Evolutionary conservation across 139 green algal species (phyloP), one percentile per base, ranked within the genome.

Genomic region (Chlorella sp.): DNA sequence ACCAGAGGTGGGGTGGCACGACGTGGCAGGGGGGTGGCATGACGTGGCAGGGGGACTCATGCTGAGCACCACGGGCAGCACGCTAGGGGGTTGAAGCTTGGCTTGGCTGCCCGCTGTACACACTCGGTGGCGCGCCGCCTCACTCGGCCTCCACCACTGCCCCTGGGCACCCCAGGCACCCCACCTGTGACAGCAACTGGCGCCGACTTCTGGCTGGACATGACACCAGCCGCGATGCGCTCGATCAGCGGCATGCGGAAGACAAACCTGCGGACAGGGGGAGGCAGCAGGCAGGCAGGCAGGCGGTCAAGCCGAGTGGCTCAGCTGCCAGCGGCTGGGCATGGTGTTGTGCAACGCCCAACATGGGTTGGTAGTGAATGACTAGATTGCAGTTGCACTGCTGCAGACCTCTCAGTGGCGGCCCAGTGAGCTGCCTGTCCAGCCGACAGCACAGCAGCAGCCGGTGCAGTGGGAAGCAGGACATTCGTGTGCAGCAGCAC

Each of bases 171-270:
- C 39, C 39, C 40, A 66, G 40, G 40, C 78, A 32, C 5, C 81
- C 30, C 53, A 95, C 90, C 24, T 60, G 94, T 95, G 28, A 96
- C 91, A 2, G 94, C 92, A 61, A 96, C 93, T 0, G 95, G 95
- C 0, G 93, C 89, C 0, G 75, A 93, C 89, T 97, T 97, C 79
- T 97, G 95, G 90, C 89, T 94, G 9, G 81, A 76, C 90, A 95
- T 93, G 30, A 97, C 85, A 30, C 93, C 42, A 15, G 95, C 86
- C 1, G 93, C 88, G 28, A 91, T 88, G 16, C 39, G 81, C 75
- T 97, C 93, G 28, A 42, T 26, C 16, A 89, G 66, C 4, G 88
- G 88, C 40, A 95, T 61, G 26, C 87, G 83, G 83, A 96, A 79
- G 42, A 92, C 36, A 14, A n/a, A 88, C 79, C 79, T 84, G 79